Evolutionary conservation across 2,329 filamentous ascomycete species (phyloP).

Genomic region (Ascocoryne sarcoides): DNA sequence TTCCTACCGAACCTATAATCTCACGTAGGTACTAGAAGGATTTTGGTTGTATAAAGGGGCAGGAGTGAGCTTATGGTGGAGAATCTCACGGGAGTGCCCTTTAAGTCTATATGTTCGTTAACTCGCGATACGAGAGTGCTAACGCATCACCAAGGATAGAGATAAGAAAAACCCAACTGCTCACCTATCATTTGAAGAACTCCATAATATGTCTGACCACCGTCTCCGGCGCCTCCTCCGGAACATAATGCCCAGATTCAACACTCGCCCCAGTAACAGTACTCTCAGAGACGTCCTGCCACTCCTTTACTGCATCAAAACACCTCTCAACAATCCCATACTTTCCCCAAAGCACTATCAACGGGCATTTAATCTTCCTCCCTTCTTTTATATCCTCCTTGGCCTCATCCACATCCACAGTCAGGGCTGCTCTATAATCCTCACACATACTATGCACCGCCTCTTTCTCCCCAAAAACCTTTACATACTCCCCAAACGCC

Average conservation of each 20-base stretch:
- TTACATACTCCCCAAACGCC: conserved; percentile 13
- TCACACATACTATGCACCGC: conserved; percentile 43
- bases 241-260: conserved; percentile 40
- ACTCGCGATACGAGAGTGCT: too few relatives aligned
- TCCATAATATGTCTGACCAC: conserved; percentile 34
- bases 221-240: conserved; percentile 42
- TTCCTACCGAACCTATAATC: too few relatives aligned
- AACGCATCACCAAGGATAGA: too few relatives aligned
- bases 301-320: conserved; percentile 42
- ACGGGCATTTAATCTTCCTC: conserved; percentile 36
- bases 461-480: conserved; percentile 28
- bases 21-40: too few relatives aligned
- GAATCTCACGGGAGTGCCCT: too few relatives aligned
- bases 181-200: conserved; percentile 34
- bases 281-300: conserved; percentile 37
- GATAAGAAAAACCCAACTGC: too few relatives aligned
- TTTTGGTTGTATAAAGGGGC: too few relatives aligned
- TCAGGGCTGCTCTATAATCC: conserved; percentile 46
- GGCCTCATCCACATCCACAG: conserved; percentile 43
- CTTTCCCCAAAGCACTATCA: conserved; percentile 43
- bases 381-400: conserved; percentile 36
- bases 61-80: too few relatives aligned
- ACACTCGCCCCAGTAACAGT: conserved; percentile 35
- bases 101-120: too few relatives aligned
- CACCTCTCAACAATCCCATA: conserved; percentile 39